A percentile compares a stretch with the other conserved stretches of the same genome.
Evolutionary conservation across 139 green algal genomes (phyloP).

Genomic region (Axilococcus clingmanii): DNA sequence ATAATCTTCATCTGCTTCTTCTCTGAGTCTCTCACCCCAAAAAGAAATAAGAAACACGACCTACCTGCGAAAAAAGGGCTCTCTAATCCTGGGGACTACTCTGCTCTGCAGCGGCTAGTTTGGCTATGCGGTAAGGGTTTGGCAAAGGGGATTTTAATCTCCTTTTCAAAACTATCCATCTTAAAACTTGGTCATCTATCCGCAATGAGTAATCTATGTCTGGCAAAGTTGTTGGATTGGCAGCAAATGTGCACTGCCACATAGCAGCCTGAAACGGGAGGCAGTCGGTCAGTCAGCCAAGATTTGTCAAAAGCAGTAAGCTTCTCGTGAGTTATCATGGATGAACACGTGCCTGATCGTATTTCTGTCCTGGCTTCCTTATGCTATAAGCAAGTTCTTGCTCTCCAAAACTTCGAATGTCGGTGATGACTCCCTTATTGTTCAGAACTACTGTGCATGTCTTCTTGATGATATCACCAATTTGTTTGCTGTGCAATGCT

Average conservation of each 20-base stretch:
- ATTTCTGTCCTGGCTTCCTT: slow-evolving; percentile 34
- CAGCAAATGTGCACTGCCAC: slow-evolving; percentile 70
- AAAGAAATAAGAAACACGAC: neutral
- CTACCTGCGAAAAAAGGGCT: neutral
- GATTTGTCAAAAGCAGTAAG: neutral
- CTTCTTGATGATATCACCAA: slow-evolving; percentile 38
- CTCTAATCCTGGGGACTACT: neutral
- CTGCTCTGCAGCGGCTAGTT: slow-evolving; percentile 9
- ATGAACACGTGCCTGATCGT: slow-evolving; percentile 34
- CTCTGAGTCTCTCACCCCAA: neutral
- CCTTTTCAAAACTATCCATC: slow-evolving; percentile 57
- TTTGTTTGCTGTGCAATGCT: slow-evolving; percentile 10
- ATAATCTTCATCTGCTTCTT: slow-evolving; percentile 17
- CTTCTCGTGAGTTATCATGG: neutral
- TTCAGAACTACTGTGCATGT: slow-evolving; percentile 41
- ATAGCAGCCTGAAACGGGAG: slow-evolving; percentile 44
- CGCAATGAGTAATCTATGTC: slow-evolving; percentile 53
- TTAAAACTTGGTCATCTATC: slow-evolving; percentile 54
- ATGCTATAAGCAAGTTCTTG: slow-evolving; percentile 66
- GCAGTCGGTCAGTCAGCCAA: neutral
- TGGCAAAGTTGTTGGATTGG: slow-evolving; percentile 19
- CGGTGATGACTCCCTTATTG: slow-evolving; percentile 57
- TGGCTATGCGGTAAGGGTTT: slow-evolving; percentile 22
- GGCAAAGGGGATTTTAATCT: slow-evolving; percentile 12
- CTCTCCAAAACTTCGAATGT: slow-evolving; percentile 56